Evolutionary conservation across 441 rosid genomes (phyloP).

Genomic region (Manihot esculenta): DNA sequence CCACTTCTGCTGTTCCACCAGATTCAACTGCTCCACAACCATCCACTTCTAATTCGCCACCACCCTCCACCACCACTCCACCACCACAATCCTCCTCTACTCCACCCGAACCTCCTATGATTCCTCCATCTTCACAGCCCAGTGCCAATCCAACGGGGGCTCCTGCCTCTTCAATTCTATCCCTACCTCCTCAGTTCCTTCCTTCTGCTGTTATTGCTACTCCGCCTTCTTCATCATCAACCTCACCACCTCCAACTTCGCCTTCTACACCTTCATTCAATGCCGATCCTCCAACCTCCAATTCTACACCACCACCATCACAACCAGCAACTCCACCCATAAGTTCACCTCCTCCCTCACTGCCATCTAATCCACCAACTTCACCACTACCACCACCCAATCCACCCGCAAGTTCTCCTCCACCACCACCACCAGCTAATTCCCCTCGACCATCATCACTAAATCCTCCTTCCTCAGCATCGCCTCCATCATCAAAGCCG

Average conservation of each 20-base stretch:
- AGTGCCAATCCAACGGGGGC: not conserved
- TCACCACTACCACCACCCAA: constrained; percentile 30
- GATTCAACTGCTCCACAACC: constrained; percentile 20
- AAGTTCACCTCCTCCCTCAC: constrained; percentile 28
- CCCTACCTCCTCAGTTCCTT: not conserved
- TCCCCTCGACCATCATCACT: constrained; percentile 25
- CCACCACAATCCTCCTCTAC: constrained; percentile 15
- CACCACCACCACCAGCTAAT: constrained; percentile 17
- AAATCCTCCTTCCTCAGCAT: not conserved
- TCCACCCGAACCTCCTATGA: constrained; percentile 19
- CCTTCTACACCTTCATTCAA: constrained; percentile 30
- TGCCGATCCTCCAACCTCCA: constrained; percentile 12
- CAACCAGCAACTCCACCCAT: constrained; percentile 31
- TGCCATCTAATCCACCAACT: constrained; percentile 24
- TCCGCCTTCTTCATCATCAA: constrained; percentile 27
- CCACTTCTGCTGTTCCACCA: constrained; percentile 37
- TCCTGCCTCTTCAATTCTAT: constrained; percentile 13
- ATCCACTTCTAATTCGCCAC: constrained; percentile 19
- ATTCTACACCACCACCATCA: constrained; percentile 20
- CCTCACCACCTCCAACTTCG: too few species aligned
- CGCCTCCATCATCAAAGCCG: constrained; percentile 12
- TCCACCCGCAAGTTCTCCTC: constrained; percentile 22
- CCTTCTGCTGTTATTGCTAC: constrained; percentile 21
- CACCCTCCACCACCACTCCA: not conserved
- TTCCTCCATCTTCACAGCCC: constrained; percentile 5